Evolutionary conservation across 768 basidiomycete species (phyloP).

Genomic region (Suillus tomentosus): DNA sequence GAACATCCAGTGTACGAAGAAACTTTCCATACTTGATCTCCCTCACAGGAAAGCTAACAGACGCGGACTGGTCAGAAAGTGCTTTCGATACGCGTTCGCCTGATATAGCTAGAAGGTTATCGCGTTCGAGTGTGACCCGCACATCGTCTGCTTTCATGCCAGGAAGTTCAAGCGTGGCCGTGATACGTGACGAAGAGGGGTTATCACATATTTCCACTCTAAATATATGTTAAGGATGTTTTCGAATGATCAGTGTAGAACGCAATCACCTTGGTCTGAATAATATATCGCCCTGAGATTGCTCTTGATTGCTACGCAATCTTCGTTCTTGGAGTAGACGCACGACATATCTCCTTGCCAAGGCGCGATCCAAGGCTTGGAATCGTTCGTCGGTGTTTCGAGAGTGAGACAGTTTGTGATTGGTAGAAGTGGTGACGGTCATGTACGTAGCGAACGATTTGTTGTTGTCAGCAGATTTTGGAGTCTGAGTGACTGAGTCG

Average conservation of each 20-base stretch:
- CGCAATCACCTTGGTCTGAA: slow-evolving; percentile 34
- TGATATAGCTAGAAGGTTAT: slow-evolving; percentile 34
- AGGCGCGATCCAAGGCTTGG: slow-evolving; percentile 32
- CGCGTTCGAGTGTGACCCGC: slow-evolving; percentile 34
- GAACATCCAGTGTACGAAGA: slow-evolving; percentile 37
- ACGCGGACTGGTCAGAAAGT: slow-evolving; percentile 20
- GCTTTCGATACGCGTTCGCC: slow-evolving; percentile 31
- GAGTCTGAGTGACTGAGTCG: background rate
- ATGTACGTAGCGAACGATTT: slow-evolving; percentile 16
- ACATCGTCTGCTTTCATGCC: slow-evolving; percentile 40
- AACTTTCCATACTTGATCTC: slow-evolving; percentile 45
- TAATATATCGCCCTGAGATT: slow-evolving; percentile 30
- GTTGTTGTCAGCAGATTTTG: background rate
- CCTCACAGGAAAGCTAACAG: slow-evolving; percentile 31
- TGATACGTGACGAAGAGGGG: slow-evolving; percentile 31
- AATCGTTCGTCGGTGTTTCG: slow-evolving; percentile 27
- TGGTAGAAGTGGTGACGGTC: slow-evolving; percentile 24
- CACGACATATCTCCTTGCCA: slow-evolving; percentile 33
- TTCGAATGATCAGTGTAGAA: background rate
- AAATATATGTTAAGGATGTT: slow-evolving; percentile 18
- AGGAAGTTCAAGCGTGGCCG: slow-evolving; percentile 42
- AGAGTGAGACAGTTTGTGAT: slow-evolving; percentile 30
- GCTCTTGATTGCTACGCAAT: slow-evolving; percentile 21
- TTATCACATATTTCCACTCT: slow-evolving; percentile 46
- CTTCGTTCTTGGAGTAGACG: slow-evolving; percentile 26